phyloP scores from a whole-genome alignment of 805 yeast genomes.

The Starmera caribaea region DNA sequence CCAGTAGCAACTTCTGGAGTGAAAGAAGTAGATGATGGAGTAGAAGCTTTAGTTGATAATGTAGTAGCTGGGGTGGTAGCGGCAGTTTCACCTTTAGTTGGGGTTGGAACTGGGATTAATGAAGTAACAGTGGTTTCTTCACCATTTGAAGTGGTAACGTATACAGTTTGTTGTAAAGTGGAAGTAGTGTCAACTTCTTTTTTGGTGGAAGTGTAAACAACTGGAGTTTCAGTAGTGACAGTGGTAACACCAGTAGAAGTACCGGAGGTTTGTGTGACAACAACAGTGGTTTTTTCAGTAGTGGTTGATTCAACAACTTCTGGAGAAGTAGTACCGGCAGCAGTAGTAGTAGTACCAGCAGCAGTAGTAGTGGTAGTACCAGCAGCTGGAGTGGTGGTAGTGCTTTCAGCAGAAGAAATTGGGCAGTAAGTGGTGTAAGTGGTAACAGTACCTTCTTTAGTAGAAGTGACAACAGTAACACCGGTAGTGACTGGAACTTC shows the following conservation, averaged over 20 bases:
- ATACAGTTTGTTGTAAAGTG: slow-evolving; percentile 5
- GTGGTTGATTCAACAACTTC: slow-evolving; percentile 10
- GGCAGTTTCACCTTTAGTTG: slow-evolving; percentile 9
- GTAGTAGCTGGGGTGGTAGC: slow-evolving; percentile 5
- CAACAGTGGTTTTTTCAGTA: slow-evolving; percentile 9
- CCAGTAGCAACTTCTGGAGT: slow-evolving; percentile 7
- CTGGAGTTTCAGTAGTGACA: slow-evolving; percentile 3
- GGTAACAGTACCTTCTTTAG: slow-evolving; percentile 8
- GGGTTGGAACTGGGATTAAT: slow-evolving; percentile 1
- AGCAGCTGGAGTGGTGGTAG: slow-evolving; percentile 6
- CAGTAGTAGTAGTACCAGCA: slow-evolving; percentile 10
- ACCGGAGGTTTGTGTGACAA: slow-evolving; percentile 10
- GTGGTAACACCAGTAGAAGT: slow-evolving; percentile 1
- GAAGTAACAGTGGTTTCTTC: slow-evolving; percentile 10
- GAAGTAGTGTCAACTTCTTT: slow-evolving; percentile 3
- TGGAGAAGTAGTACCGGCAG: slow-evolving; percentile 3
- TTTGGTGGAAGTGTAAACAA: slow-evolving; percentile 1
- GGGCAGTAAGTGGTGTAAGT: slow-evolving; percentile 3
- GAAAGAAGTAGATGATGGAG: slow-evolving; percentile 5
- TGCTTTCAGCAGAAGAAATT: slow-evolving; percentile 7
- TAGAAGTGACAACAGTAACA: slow-evolving; percentile 9
- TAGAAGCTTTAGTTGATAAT: slow-evolving; percentile 1
- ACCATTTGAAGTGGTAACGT: slow-evolving; percentile 14
- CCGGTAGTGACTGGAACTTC: slow-evolving; percentile 13
- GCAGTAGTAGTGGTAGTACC: slow-evolving; percentile 6